Percentiles rank a stretch among this genome's conserved stretches.
Conservation (phyloP, 2,329 filamentous ascomycete species). For the Metarhizium robertsii region DNA sequence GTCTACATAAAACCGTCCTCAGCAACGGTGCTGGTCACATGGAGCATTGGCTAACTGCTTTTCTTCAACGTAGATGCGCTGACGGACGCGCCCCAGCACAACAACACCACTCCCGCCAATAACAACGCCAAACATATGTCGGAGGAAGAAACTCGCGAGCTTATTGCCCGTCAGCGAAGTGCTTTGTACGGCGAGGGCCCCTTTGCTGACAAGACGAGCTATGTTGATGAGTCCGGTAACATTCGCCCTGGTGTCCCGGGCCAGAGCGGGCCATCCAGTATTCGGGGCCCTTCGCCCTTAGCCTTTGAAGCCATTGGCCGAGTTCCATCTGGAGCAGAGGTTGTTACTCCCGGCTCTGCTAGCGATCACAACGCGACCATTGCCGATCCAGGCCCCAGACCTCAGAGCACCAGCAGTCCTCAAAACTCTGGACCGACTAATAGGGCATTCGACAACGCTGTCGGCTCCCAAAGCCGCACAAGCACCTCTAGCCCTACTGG, state of each 20-base stretch:
- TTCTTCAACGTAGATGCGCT: constrained; percentile 39
- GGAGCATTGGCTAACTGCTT: constrained; percentile 27
- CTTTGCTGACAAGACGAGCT: constrained; percentile 58
- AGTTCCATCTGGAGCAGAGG: constrained; percentile 25
- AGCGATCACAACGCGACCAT: constrained; percentile 29
- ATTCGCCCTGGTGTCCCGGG: constrained; percentile 58
- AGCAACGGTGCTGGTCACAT: constrained; percentile 12
- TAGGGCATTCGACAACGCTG: constrained; percentile 51
- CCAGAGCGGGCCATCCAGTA: constrained; percentile 51
- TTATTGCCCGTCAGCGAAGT: constrained; percentile 92
- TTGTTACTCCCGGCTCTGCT: constrained; percentile 29
- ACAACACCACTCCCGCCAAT: neutral
- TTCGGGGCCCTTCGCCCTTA: constrained; percentile 71
- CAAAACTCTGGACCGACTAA: constrained; percentile 48
- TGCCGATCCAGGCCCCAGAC: constrained; percentile 49
- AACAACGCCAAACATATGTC: constrained; percentile 68
- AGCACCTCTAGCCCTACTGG: constrained; percentile 76
- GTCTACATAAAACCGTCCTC: constrained; percentile 2
- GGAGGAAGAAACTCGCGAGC: constrained; percentile 90
- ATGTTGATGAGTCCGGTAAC: constrained; percentile 58
- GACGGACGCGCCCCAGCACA: constrained; percentile 30
- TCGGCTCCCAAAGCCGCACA: constrained; percentile 57
- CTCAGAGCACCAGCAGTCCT: constrained; percentile 80
- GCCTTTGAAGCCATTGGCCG: constrained; percentile 55
- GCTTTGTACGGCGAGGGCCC: constrained; percentile 77